phyloP scores from a whole-genome alignment of 108 stramenopile genomes.

The Skeletonema grethae region DNA sequence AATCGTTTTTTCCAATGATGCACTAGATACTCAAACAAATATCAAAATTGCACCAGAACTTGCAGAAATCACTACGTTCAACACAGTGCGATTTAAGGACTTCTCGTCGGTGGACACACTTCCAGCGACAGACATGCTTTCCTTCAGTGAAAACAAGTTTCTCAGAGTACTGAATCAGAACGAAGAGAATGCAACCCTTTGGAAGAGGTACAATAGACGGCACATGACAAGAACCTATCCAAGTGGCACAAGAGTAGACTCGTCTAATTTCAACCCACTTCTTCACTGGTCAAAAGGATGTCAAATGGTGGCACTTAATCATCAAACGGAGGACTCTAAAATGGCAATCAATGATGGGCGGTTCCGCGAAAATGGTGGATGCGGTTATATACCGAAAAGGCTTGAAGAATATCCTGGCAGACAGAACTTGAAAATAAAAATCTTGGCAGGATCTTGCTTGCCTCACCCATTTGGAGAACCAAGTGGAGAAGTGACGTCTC shows the following conservation, averaged over 20 bases:
- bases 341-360: conserved; percentile 88
- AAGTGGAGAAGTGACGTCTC: conserved; percentile 78
- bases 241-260: conserved; percentile 80
- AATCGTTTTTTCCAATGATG: neutral
- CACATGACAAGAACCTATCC: conserved; percentile 92
- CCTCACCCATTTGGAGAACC: conserved; percentile 79
- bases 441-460: conserved; percentile 69
- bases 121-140: conserved; percentile 70
- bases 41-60: conserved; percentile 49
- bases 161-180: conserved; percentile 53
- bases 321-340: conserved; percentile 79
- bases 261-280: conserved; percentile 92
- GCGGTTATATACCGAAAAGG: conserved; percentile 94
- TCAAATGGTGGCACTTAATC: conserved; percentile 95
- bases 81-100: conserved; percentile 60
- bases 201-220: conserved; percentile 38
- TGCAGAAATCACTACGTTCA: conserved; percentile 64
- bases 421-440: conserved; percentile 50
- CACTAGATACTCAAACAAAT: neutral
- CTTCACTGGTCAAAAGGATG: conserved; percentile 88
- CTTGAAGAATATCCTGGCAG: conserved; percentile 18
- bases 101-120: conserved; percentile 50
- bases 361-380: conserved; percentile 84
- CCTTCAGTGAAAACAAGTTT: conserved; percentile 72
- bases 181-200: conserved; percentile 30